Base-by-base conservation (phyloP, 1,284 basidiomycete species). In the Ceratobasidium papillatum region DNA sequence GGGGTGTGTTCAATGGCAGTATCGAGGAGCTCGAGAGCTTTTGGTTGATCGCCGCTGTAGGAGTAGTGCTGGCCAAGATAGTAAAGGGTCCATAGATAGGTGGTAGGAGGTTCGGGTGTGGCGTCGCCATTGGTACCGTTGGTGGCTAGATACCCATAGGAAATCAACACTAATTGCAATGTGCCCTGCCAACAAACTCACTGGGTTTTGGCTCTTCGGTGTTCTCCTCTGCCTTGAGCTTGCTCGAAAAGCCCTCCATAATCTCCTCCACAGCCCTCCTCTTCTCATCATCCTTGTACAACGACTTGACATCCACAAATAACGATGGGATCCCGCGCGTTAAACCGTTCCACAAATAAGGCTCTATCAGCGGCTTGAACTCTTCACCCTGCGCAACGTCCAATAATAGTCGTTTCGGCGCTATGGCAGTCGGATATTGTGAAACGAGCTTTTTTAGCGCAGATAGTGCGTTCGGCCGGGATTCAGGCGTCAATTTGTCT, bases 1-100 rank as follows among this genome's bases (percentile, higher is more conserved):
- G 98, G 96, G 0, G 98, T 98, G 81, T 99, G 97, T 22, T 84
- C 80, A 19, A 96, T 84, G 1, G 95, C 88, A 0, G 82, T 78
- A 36, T 91, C 86, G 34, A 99, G 85, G 22, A 93, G 84, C 22
- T 86, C 82, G 14, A 99, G 83, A 0, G 97, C 90, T 61, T 86
- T 85, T 78, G 80, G 17, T 80, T 89, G 84, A 78, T 86, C 83
- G 30, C 84, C 81, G 47, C 91, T 84, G 79, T 88, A 88, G 0
- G 95, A 93, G 79, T 97, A 88, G 82, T 98, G 96, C 77, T 98
- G 94, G 0, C 95, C 92, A 59, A 98, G 90, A 86, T 93, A 98
- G 85, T 98, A 99, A 71, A 99, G 88, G 3, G 93, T 90, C 97
- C 98, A 99, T 25, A 99, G 88, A 78, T 97, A 94, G 8, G 91